These are phyloP conservation scores for Sugiyamaella xylanicola DNA, from an alignment of 1,139 yeast genomes.

Conservation along the genomic window DNA sequence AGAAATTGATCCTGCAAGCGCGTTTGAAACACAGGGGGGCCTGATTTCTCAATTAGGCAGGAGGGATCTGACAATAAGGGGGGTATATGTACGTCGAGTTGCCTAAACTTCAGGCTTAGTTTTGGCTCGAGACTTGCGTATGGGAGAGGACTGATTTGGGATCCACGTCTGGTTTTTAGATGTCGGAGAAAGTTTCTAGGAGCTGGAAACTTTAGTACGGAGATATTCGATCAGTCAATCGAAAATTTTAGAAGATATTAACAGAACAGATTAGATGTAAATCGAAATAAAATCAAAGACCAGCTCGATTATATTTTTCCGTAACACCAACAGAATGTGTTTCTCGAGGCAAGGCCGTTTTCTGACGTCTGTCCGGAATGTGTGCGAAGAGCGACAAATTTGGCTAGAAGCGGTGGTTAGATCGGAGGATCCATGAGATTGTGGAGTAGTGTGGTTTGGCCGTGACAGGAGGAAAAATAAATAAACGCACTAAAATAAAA, in stretches of 20 bases:
- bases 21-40: constrained; percentile 6
- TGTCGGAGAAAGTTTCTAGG: too few relatives aligned
- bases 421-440: not conserved
- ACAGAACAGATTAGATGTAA: not conserved
- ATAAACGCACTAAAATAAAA: not conserved
- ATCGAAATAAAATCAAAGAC: not conserved
- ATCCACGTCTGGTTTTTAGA: not conserved
- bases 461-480: not conserved
- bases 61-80: not conserved
- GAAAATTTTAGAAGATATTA: too few relatives aligned
- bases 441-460: not conserved
- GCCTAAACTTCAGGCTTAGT: not conserved
- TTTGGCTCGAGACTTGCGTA: not conserved
- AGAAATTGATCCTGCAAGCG: constrained; percentile 6
- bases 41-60: not conserved
- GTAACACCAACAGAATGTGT: too few relatives aligned
- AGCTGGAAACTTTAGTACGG: too few relatives aligned
- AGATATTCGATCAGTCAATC: too few relatives aligned
- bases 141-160: not conserved
- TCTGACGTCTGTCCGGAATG: not conserved
- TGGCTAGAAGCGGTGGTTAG: not conserved
- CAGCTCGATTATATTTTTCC: not conserved
- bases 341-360: not conserved
- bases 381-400: not conserved
- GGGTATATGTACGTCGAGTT: not conserved